Conservation (phyloP, 1,284 basidiomycete species). For the Phylloboletellus chloephorus region DNA sequence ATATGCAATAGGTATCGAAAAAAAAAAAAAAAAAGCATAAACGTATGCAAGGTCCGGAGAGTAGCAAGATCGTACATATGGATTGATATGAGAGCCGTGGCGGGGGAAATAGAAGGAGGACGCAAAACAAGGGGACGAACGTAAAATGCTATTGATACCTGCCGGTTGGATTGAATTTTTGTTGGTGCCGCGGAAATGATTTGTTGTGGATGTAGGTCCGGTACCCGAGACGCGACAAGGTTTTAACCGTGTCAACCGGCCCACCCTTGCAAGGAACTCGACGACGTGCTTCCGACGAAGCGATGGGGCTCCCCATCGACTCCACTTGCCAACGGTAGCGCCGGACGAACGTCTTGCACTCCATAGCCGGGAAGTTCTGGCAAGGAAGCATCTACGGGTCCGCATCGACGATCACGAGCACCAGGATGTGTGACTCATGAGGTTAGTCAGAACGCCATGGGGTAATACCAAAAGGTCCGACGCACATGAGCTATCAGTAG, state of each 20-base stretch:
- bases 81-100: background rate
- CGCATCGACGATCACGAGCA: slow-evolving; percentile 13
- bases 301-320: slow-evolving; percentile 6
- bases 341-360: slow-evolving; percentile 7
- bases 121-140: background rate
- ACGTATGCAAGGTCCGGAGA: slow-evolving; percentile 23
- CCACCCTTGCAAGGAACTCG: slow-evolving; percentile 31
- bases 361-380: slow-evolving; percentile 10
- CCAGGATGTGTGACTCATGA: background rate
- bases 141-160: background rate
- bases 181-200: slow-evolving; percentile 1
- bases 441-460: slow-evolving; percentile 3
- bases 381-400: slow-evolving; percentile 7
- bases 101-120: background rate
- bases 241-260: slow-evolving; percentile 21
- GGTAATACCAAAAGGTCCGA: slow-evolving; percentile 16
- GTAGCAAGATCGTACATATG: slow-evolving; percentile 13
- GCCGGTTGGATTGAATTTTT: too few relatives aligned
- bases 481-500: slow-evolving; percentile 25
- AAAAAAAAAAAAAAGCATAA: background rate
- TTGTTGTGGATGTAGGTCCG: background rate
- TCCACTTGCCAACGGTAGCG: slow-evolving; percentile 3
- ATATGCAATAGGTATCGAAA: background rate
- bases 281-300: slow-evolving; percentile 23
- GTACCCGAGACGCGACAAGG: background rate